phyloP scores from a whole-genome alignment of 306 rosid species.

The Erythrophleum fordii region DNA sequence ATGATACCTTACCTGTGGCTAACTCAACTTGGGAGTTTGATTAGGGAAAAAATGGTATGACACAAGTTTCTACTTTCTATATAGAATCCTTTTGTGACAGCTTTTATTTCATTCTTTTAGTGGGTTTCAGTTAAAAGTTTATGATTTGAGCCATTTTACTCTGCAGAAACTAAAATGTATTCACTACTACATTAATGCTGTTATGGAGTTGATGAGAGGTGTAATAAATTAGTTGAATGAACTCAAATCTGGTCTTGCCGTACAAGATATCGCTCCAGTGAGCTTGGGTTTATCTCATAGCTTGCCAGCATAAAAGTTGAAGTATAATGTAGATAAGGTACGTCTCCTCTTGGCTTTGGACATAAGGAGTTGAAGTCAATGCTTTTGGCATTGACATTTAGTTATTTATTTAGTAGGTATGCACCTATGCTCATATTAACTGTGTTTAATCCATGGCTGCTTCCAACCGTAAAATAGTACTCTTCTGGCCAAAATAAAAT shows the following conservation, averaged over 20 bases:
- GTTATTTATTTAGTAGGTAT: no score
- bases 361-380: not conserved
- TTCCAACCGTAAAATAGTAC: not conserved
- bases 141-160: not conserved
- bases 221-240: conserved; percentile 77
- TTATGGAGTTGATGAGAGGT: conserved; percentile 94
- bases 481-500: no score
- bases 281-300: conserved; percentile 93
- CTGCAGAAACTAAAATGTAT: conserved; percentile 83
- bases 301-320: conserved; percentile 77
- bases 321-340: conserved; percentile 94
- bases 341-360: conserved; percentile 15
- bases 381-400: no score
- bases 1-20: conserved; percentile 76
- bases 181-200: conserved; percentile 69
- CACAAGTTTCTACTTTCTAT: not conserved
- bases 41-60: conserved; percentile 83
- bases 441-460: not conserved
- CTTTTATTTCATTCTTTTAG: not conserved
- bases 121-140: not conserved
- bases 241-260: conserved; percentile 73
- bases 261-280: conserved; percentile 93
- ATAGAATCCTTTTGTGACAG: not conserved
- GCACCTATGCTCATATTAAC: no score
- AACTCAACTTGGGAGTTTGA: conserved; percentile 84